Percentiles rank a stretch among this genome's conserved stretches.
Evolutionary conservation across 2,329 filamentous ascomycete species (phyloP).

Genomic region (Didymella arachidicola): DNA sequence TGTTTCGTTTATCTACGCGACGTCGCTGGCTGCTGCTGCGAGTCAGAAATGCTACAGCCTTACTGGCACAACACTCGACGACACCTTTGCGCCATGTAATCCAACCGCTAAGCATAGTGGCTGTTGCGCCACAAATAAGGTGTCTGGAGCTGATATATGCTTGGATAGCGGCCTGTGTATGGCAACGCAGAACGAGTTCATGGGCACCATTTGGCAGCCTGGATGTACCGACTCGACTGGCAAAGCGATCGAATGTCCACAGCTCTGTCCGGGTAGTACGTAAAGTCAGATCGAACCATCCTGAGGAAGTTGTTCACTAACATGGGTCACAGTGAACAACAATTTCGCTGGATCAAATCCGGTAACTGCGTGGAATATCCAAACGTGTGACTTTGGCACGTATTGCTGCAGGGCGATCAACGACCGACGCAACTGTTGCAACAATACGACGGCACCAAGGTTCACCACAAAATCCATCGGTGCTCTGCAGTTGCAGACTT

Average conservation of each 20-base stretch:
- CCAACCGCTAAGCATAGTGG: slow-evolving; percentile 40
- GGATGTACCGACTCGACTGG: slow-evolving; percentile 49
- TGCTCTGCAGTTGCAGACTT: slow-evolving; percentile 30
- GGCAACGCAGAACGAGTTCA: slow-evolving; percentile 37
- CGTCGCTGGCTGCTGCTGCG: slow-evolving; percentile 24
- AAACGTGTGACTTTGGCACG: slow-evolving; percentile 45
- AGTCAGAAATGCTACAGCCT: slow-evolving; percentile 43
- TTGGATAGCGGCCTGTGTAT: slow-evolving; percentile 47
- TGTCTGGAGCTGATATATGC: slow-evolving; percentile 41
- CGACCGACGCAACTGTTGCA: slow-evolving; percentile 42
- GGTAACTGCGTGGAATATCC: slow-evolving; percentile 44
- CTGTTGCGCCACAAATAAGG: slow-evolving; percentile 42
- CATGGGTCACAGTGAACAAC: slow-evolving; percentile 16
- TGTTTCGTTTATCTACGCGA: slow-evolving; percentile 26
- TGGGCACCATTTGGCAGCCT: slow-evolving; percentile 45
- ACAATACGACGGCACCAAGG: slow-evolving; percentile 34
- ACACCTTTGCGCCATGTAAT: slow-evolving; percentile 42
- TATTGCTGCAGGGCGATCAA: slow-evolving; percentile 45
- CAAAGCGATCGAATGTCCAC: slow-evolving; percentile 39
- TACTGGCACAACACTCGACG: slow-evolving; percentile 40
- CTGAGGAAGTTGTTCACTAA: neutral
- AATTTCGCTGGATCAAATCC: slow-evolving; percentile 26
- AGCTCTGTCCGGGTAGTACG: slow-evolving; percentile 43
- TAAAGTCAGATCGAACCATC: neutral
- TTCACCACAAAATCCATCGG: slow-evolving; percentile 35